These are phyloP conservation scores for Nitzschia palea DNA, from an alignment of 108 stramenopile genomes.

Conservation along the genomic window DNA sequence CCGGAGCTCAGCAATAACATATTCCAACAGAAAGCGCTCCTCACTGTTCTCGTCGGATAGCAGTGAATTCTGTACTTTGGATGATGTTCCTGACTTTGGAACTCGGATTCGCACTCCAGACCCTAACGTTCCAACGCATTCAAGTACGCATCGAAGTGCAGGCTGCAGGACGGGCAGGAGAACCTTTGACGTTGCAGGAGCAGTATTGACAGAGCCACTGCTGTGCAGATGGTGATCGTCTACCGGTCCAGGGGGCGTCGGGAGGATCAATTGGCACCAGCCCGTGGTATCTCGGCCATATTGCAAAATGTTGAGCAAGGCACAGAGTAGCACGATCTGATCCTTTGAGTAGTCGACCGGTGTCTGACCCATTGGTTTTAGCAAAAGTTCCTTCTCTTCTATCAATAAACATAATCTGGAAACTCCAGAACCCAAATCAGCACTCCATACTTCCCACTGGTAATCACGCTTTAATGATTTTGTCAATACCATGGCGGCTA, in stretches of 20 bases:
- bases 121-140: constrained; percentile 44
- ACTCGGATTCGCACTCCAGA: constrained; percentile 32
- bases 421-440: constrained; percentile 63
- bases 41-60: background rate
- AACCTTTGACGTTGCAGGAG: constrained; percentile 56
- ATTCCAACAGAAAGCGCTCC: constrained; percentile 37
- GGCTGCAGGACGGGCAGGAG: constrained; percentile 84
- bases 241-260: constrained; percentile 24
- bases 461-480: constrained; percentile 66
- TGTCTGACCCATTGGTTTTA: constrained; percentile 16
- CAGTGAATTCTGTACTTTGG: background rate
- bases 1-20: constrained; percentile 54
- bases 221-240: constrained; percentile 4
- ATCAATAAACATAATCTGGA: constrained; percentile 69
- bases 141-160: constrained; percentile 62
- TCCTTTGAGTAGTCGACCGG: constrained; percentile 45
- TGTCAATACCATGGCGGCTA: constrained; percentile 62
- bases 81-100: constrained; percentile 5
- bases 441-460: constrained; percentile 67
- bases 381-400: constrained; percentile 77
- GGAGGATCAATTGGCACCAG: constrained; percentile 56
- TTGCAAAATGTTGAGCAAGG: constrained; percentile 59
- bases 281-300: constrained; percentile 83
- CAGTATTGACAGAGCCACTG: constrained; percentile 9
- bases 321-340: constrained; percentile 66